Conservation (phyloP, 768 basidiomycete genomes). For the Termitomyces sp. region DNA sequence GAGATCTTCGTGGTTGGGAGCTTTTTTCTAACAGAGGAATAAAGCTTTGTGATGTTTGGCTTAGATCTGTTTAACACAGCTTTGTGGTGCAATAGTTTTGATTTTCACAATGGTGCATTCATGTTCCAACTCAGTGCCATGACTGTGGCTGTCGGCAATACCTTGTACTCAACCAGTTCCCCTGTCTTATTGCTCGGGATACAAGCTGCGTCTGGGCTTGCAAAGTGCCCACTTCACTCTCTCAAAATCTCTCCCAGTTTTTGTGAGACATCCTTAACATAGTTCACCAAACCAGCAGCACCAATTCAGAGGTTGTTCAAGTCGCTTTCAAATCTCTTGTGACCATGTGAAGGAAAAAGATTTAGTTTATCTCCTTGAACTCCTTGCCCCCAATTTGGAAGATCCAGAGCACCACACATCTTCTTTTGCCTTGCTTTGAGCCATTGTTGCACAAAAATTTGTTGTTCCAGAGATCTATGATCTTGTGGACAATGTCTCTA, state of each 20-base stretch:
- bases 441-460: constrained; percentile 87
- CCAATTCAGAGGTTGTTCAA: constrained; percentile 89
- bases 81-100: constrained; percentile 80
- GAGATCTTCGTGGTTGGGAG: neutral
- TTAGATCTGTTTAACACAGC: constrained; percentile 89
- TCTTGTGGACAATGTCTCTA: constrained; percentile 88
- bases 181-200: constrained; percentile 74
- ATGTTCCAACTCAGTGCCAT: constrained; percentile 85
- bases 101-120: constrained; percentile 71
- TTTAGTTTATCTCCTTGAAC: constrained; percentile 79
- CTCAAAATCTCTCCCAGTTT: constrained; percentile 77
- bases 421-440: constrained; percentile 84
- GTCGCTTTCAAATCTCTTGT: constrained; percentile 85
- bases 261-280: constrained; percentile 82
- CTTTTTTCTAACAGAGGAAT: constrained; percentile 5
- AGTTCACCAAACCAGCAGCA: constrained; percentile 77
- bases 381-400: constrained; percentile 87
- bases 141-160: constrained; percentile 84
- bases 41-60: constrained; percentile 86
- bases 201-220: constrained; percentile 75
- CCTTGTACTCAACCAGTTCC: constrained; percentile 80
- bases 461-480: constrained; percentile 97
- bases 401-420: constrained; percentile 82
- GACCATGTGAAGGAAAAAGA: constrained; percentile 86
- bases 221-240: constrained; percentile 78